Evolutionary conservation across 140 eudicot genomes (phyloP).

Genomic region (Flaveria floridana): DNA sequence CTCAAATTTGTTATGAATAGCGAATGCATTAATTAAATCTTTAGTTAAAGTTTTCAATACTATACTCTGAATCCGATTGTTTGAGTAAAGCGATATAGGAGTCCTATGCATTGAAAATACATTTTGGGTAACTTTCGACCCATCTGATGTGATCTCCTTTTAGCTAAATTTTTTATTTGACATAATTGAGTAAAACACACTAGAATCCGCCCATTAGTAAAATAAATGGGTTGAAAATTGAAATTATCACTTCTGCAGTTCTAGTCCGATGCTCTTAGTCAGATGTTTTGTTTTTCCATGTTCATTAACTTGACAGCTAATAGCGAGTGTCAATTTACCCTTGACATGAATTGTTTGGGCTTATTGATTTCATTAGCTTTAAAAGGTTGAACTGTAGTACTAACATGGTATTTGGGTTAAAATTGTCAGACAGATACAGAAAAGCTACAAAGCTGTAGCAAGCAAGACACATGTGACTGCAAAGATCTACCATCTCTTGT

Average conservation of each 20-base stretch:
- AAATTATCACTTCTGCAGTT: neutral
- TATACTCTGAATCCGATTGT: neutral
- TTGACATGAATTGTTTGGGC: neutral
- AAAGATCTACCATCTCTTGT: constrained; percentile 51
- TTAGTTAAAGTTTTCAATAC: neutral
- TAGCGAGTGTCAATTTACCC: neutral
- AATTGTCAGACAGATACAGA: constrained; percentile 54
- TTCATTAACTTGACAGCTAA: neutral
- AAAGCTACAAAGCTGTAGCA: constrained; percentile 53
- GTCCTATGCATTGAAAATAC: neutral
- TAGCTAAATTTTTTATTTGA: neutral
- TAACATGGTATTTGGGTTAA: constrained; percentile 31
- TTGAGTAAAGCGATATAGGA: neutral
- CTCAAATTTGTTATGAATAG: neutral
- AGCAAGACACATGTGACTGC: constrained; percentile 79
- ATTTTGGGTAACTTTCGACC: neutral
- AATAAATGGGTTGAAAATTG: neutral
- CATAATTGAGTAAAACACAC: neutral
- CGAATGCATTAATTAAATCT: neutral
- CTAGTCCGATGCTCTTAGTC: neutral
- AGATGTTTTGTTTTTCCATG: neutral
- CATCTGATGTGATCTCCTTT: neutral
- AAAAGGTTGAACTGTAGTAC: constrained; percentile 15
- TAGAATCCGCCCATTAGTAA: neutral
- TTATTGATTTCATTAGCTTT: constrained; percentile 3